Percentiles rank a stretch among this genome's conserved stretches.
phyloP scores from a whole-genome alignment of 768 basidiomycete species.

The Boletus vinaceobasis region DNA sequence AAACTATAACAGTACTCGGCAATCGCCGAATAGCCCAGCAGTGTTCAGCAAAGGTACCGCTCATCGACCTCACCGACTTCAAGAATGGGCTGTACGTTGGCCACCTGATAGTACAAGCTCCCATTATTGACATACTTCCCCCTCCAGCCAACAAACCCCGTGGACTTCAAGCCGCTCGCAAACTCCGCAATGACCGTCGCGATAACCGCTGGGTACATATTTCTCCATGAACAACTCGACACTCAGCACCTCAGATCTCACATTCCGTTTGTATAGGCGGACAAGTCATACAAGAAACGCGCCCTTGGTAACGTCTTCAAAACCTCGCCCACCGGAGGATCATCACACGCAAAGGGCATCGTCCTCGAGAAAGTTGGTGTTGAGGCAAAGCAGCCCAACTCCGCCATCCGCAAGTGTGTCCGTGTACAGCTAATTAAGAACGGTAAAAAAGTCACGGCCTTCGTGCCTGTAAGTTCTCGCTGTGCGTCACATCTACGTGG shows the following conservation, averaged over 20 bases:
- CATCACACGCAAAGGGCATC: slow-evolving; percentile 99
- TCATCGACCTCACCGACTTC: slow-evolving; percentile 51
- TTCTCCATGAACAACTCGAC: neutral
- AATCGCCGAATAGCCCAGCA: slow-evolving; percentile 25
- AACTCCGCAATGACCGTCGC: slow-evolving; percentile 90
- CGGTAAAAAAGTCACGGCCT: slow-evolving; percentile 99
- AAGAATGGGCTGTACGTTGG: slow-evolving; percentile 83
- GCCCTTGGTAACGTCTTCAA: slow-evolving; percentile 99
- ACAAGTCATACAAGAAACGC: slow-evolving; percentile 99
- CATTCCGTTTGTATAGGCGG: slow-evolving; percentile 57
- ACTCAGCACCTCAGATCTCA: slow-evolving; percentile 13
- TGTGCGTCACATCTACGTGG: neutral
- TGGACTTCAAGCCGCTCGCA: slow-evolving; percentile 98
- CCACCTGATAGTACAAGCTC: slow-evolving; percentile 4
- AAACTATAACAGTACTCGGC: slow-evolving; percentile 42
- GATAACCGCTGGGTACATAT: slow-evolving; percentile 93
- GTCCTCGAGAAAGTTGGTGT: slow-evolving; percentile 99
- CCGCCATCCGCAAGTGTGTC: slow-evolving; percentile 99
- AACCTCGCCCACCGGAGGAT: slow-evolving; percentile 98
- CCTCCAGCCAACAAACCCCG: slow-evolving; percentile 92
- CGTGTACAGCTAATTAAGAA: slow-evolving; percentile 99
- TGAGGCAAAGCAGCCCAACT: slow-evolving; percentile 99
- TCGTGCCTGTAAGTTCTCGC: slow-evolving; percentile 79
- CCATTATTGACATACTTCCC: slow-evolving; percentile 6
- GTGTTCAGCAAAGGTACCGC: slow-evolving; percentile 12